These are phyloP conservation scores for Botrytis galanthina DNA, from an alignment of 2,329 filamentous ascomycete genomes.

Conservation along the genomic window DNA sequence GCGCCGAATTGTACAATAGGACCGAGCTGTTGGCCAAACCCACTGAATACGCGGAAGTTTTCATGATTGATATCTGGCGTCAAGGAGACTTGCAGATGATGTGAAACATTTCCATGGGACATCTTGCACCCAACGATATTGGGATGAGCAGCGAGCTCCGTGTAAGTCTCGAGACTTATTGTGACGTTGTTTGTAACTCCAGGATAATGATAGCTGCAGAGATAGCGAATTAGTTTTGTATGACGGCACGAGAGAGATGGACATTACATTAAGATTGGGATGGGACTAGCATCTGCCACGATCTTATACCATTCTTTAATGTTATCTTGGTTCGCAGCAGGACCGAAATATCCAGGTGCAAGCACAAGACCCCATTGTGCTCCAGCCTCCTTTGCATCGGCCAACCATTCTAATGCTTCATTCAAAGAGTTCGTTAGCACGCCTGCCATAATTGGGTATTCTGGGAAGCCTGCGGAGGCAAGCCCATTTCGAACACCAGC, in stretches of 20 bases:
- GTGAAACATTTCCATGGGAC: slow-evolving; percentile 62
- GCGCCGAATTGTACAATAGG: slow-evolving; percentile 16
- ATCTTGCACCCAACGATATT: slow-evolving; percentile 68
- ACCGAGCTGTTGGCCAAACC: slow-evolving; percentile 10
- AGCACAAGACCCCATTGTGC: slow-evolving; percentile 63
- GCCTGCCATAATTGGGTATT: slow-evolving; percentile 58
- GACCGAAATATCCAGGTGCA: slow-evolving; percentile 55
- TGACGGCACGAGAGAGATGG: slow-evolving; percentile 14
- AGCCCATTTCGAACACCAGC: slow-evolving; percentile 40
- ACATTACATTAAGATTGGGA: slow-evolving; percentile 59
- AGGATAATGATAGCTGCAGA: slow-evolving; percentile 51
- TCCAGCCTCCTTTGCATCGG: slow-evolving; percentile 52
- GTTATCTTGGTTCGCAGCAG: slow-evolving; percentile 48
- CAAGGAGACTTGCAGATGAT: slow-evolving; percentile 57
- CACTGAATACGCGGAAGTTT: slow-evolving; percentile 59
- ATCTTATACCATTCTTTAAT: slow-evolving; percentile 58
- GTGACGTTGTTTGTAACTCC: slow-evolving; percentile 63
- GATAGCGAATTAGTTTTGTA: background rate
- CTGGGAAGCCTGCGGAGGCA: slow-evolving; percentile 51
- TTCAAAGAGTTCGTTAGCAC: slow-evolving; percentile 55
- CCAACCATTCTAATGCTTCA: slow-evolving; percentile 51
- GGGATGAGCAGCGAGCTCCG: slow-evolving; percentile 53
- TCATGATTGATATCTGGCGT: slow-evolving; percentile 56
- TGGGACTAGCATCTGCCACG: slow-evolving; percentile 56
- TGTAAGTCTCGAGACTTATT: slow-evolving; percentile 56